Evolutionary conservation across 331 rosid genomes (phyloP), one percentile per base, ranked within the genome.

Genomic region (Erythrophleum ivorense): DNA sequence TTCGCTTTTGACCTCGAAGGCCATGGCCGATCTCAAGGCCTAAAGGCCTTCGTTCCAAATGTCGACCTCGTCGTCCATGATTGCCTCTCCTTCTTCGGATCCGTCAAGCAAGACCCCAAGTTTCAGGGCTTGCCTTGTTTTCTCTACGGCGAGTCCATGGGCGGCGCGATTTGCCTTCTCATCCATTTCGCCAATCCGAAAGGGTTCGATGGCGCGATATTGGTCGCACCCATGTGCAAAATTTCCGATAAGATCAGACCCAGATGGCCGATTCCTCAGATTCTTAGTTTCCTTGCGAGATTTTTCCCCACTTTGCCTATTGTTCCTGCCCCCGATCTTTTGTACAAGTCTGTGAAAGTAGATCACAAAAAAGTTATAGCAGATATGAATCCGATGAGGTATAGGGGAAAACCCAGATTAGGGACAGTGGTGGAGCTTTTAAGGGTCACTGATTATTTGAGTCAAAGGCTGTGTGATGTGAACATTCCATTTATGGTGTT

Each of bases 141-240:
- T 43, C 92, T 93, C 77, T 93, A 2, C 74, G 97, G 99, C n/a
- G 98, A 95, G 77, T 95, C 99, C 21, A 93, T 95, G 99, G 99
- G 99, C 31, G 98, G 90, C 11, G 98, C 98, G 3, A 93, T 93
- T 48, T 89, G 86, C 63, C 88, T 95, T 9, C 33, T 89, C 36
- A 81, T 90, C 73, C 98, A 93, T 78, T 88, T 93, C 21, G 81
- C 94, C 3, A 84, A 85, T 21, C 90, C 96, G 0, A 19, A 16
- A 15, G 88, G 87, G 55, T 92, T 88, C 58, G 50, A 90, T n/a
- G 98, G 98, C 7, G 96, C 94, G 0, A 62, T 95, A 33, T 80
- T 93, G 84, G 98, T 90, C 18, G 97, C 98, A 46, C 98, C 99
- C 80, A 93, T 95, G 99, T 95, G 98, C 38, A 88, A 75, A 84